phyloP scores from a whole-genome alignment of 2,329 filamentous ascomycete genomes.

The Phialophora verrucosa region DNA sequence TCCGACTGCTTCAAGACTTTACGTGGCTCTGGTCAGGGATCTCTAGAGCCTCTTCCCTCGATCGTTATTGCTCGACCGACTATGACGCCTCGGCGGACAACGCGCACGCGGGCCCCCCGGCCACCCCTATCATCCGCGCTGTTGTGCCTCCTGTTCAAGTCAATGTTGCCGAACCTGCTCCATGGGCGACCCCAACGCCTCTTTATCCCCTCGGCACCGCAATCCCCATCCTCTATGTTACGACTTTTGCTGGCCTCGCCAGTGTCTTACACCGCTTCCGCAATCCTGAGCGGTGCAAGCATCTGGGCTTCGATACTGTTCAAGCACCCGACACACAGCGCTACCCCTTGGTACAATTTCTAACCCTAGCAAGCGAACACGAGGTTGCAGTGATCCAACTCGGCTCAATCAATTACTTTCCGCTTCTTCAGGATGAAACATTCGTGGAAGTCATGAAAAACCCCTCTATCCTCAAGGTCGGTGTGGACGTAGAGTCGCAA shows the following conservation, averaged over 20 bases:
- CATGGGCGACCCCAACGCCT: conserved; percentile 13
- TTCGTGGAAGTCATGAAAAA: conserved; percentile 22
- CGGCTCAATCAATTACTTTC: conserved; percentile 12
- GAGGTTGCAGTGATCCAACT: conserved; percentile 26
- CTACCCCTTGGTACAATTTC: conserved; percentile 15
- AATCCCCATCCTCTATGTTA: conserved; percentile 24
- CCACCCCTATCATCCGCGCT: neutral
- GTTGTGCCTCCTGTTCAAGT: neutral
- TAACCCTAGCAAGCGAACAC: conserved; percentile 22
- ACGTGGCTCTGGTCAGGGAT: conserved; percentile 1
- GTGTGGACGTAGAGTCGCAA: conserved; percentile 25
- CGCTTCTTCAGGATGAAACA: conserved; percentile 3
- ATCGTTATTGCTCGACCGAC: neutral
- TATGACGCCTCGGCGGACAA: neutral
- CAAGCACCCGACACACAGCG: neutral
- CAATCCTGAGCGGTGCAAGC: conserved; percentile 1
- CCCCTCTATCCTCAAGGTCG: conserved; percentile 28
- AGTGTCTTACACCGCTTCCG: conserved; percentile 20
- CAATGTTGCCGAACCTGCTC: neutral
- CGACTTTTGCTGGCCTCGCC: neutral
- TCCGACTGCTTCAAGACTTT: neutral
- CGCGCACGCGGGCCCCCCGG: neutral
- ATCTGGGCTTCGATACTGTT: conserved; percentile 24
- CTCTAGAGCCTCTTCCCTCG: neutral
- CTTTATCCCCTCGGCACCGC: conserved; percentile 23